A percentile compares a stretch with the other conserved stretches of the same genome.
Conservation (phyloP, 768 basidiomycete species). For the Pleurotus tuoliensis region DNA sequence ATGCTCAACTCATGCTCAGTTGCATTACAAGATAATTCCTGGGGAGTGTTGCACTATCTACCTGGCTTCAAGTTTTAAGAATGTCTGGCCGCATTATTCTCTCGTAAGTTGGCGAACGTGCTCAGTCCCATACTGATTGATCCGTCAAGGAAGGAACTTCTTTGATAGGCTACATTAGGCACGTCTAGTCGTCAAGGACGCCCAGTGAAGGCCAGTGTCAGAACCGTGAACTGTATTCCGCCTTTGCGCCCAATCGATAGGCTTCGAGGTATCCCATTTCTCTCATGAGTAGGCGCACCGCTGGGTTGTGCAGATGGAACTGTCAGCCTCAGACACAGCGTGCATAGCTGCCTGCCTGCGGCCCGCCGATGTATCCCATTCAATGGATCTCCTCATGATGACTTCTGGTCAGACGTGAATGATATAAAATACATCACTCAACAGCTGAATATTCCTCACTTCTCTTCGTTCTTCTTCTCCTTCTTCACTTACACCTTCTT, state of each 20-base stretch:
- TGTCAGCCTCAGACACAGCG: neutral
- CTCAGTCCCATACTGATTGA: neutral
- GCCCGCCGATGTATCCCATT: neutral
- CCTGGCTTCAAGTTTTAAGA: too few relatives aligned
- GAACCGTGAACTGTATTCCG: neutral
- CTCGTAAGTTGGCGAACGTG: neutral
- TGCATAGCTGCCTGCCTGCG: neutral
- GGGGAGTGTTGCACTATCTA: too few relatives aligned
- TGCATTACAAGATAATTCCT: neutral
- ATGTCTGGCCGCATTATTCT: neutral
- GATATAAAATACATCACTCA: neutral
- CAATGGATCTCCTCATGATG: neutral
- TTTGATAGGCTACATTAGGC: neutral
- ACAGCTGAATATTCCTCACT: conserved; percentile 1
- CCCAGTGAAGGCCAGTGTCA: conserved; percentile 1
- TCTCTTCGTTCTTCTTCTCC: conserved; percentile 2
- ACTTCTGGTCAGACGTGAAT: neutral
- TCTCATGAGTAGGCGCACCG: neutral
- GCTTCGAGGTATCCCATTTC: neutral
- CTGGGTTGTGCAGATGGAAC: neutral
- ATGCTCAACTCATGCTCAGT: neutral
- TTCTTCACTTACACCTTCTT: neutral
- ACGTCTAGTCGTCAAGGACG: conserved; percentile 4
- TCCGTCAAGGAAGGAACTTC: conserved; percentile 6
- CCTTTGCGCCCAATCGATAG: neutral